Base-by-base conservation (phyloP, 805 yeast species). In the Pichia scutulata region DNA sequence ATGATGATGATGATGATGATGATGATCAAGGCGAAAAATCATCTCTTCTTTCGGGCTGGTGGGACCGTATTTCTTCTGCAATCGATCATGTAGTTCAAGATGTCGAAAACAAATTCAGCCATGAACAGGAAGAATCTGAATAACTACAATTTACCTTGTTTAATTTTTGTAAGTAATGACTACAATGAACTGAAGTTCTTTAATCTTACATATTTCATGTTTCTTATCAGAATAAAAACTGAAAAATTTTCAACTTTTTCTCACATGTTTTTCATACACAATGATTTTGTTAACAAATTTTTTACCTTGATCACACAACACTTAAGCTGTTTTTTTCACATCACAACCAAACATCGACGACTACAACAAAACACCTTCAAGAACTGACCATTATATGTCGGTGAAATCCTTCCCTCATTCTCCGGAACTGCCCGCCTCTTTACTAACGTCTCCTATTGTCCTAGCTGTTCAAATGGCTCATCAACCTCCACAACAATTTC, bases 361-460 rank as follows among this genome's bases (percentile, higher is more conserved):
- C 18, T n/a, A n/a, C 19, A 33, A 33, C n/a, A 7, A 33, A 33
- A 33, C 37, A 33, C 37, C 6, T n/a, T 9, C 10, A 5, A 33
- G 7, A 33, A 16, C 10, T 7, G 18, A 8, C 7, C 1, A 16
- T 33, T 19, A 16, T 10, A 42, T 43, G 41, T 48, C 50, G 14
- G n/a, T 48, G 6, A 41, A 19, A 12, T 48, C 50, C 7, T 3
- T 37, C n/a, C 14, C 50, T 3, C 46, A 48, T 2, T 48, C 50
- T 13, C 47, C 50, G 3, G 37, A 33, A 7, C n/a, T 33, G 4
- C 37, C 37, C 2, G 37, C 37, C 5, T 33, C 37, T 16, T 33
- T 33, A n/a, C 37, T 33, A 3, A 33, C 37, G 1, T 33, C 37
- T 7, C 37, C 37, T 14, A 33, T 33, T 7, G 10, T 33, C 2